Evolutionary conservation across 768 basidiomycete genomes (phyloP).

Genomic region (Lactarius vividus): DNA sequence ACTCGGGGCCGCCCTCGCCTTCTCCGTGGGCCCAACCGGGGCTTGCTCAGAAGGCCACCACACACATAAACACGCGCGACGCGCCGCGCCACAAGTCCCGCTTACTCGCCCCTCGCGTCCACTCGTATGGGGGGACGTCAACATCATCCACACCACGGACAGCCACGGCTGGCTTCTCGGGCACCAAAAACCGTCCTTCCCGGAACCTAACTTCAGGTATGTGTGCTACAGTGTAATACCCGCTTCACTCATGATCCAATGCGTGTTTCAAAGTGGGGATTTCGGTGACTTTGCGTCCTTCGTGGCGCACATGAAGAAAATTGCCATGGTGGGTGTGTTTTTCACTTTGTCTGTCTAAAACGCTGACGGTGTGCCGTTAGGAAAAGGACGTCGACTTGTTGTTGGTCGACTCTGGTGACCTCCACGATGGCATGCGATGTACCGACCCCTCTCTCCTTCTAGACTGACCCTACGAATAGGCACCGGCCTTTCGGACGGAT

Average conservation of each 20-base stretch:
- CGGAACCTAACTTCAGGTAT: conserved; percentile 73
- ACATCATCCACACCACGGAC: conserved; percentile 85
- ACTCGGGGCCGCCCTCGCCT: conserved; percentile 26
- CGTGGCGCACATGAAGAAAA: conserved; percentile 73
- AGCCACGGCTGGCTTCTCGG: conserved; percentile 81
- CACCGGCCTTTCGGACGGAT: conserved; percentile 79
- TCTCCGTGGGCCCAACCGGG: conserved; percentile 25
- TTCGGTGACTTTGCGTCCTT: conserved; percentile 89
- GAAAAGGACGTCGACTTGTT: conserved; percentile 78
- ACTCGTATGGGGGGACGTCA: conserved; percentile 86
- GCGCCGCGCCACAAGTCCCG: conserved; percentile 41
- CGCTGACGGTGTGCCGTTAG: conserved; percentile 16
- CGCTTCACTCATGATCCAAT: neutral
- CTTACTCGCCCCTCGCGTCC: conserved; percentile 59
- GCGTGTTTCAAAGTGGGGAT: conserved; percentile 42
- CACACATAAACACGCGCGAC: conserved; percentile 36
- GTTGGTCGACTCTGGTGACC: conserved; percentile 77
- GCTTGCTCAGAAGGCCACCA: conserved; percentile 15
- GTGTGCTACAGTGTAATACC: conserved; percentile 16
- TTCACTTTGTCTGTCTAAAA: neutral
- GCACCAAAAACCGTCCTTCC: conserved; percentile 70
- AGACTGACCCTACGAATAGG: conserved; percentile 39
- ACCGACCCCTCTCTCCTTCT: neutral
- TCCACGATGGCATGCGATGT: conserved; percentile 56
- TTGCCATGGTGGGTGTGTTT: conserved; percentile 50